Evolutionary conservation across 441 rosid genomes (phyloP).

Genomic region (Eruca vesicaria): DNA sequence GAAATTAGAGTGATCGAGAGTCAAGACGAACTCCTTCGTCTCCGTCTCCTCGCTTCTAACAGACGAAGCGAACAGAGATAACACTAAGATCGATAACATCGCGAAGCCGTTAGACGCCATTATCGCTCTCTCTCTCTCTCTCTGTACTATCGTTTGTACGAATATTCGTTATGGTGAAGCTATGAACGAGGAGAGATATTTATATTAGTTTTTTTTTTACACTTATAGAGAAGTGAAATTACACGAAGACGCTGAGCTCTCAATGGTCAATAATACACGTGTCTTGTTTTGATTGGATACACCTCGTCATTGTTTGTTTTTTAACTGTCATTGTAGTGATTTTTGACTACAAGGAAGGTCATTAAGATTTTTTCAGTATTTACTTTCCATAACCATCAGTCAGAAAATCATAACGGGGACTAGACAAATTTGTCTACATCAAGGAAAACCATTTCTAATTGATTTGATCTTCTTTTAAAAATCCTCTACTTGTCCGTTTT

Average conservation of each 20-base stretch:
- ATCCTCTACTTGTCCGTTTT: background rate
- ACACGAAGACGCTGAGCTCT: slow-evolving; percentile 13
- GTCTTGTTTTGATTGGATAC: slow-evolving; percentile 31
- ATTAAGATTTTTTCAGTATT: background rate
- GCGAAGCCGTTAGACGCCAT: slow-evolving; percentile 43
- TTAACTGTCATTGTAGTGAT: background rate
- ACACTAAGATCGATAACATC: slow-evolving; percentile 33
- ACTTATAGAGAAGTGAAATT: background rate
- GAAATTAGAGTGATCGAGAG: slow-evolving; percentile 80
- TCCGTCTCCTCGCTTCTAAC: slow-evolving; percentile 47
- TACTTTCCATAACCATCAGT: slow-evolving; percentile 3
- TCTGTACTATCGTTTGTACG: background rate
- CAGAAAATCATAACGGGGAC: background rate
- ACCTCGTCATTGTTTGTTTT: slow-evolving; percentile 39
- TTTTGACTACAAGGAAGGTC: background rate
- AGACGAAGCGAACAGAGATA: slow-evolving; percentile 36
- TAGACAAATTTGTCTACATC: background rate
- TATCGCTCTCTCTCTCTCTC: background rate
- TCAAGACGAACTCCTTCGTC: slow-evolving; percentile 69
- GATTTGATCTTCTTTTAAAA: background rate
- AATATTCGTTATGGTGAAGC: background rate
- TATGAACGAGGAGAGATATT: background rate
- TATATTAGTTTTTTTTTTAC: background rate
- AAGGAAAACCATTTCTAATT: background rate
- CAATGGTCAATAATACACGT: slow-evolving; percentile 34